Evolutionary conservation across 148 eudicot species (phyloP), one percentile per base, ranked within the genome.

Genomic region (Chenopodium berlandieri): DNA sequence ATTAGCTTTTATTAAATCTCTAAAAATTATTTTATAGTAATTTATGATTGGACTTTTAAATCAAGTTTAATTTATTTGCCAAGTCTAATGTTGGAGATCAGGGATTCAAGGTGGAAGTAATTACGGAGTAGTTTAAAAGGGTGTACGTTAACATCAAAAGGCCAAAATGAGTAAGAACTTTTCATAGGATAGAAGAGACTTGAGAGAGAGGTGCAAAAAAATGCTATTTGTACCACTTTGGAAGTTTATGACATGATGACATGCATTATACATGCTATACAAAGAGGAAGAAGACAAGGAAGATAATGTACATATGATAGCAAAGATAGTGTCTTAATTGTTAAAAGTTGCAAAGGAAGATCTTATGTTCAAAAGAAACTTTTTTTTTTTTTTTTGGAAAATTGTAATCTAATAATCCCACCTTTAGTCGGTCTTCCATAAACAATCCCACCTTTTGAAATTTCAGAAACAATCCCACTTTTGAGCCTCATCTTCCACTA

Each of bases 281-380:
- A 20, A 62, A 9, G 25, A 71, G 74, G 44, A 37, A 71, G 27
- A 71, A 0, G 50, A 71, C 74, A 71, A 71, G 50, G 50, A 37
- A 37, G 25, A 71, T 37, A 19, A 37, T 71, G 74, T 34, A 20
- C 40, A 20, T 40, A 20, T 69, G n/a, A 69, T 71, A 71, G 74
- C 74, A 71, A 19, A 32, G 13, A 19, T 22, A 37, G 50, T 71
- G 74, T 71, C 74, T 71, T 71, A 71, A 71, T 37, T 71, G 50
- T 71, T 71, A 19, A 71, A 71, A 71, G 74, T 71, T 71, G 50
- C 74, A 37, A 19, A 37, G 74, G 73, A 69, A 71, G 74, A 71
- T 71, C 74, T 71, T 40, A 40, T 71, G 40, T 71, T 68, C 72
- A 31, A 13, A 68, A 31, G 6, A 68, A 19, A 68, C 72, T 4